Percentiles rank a stretch among this genome's conserved stretches.
Conservation (phyloP, 176 grass and related monocot species). For the maize (Zea mays) region Zm-B73-REFERENCE-NAM-5.0 NC_050097.1:223774501-223775000, state of each 20-base stretch:
- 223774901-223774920: not conserved
- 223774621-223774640: no score
- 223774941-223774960: conserved; percentile 29
- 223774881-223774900: not conserved
- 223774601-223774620: no score
- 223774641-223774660: no score
- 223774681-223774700: no score
- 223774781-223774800: conserved; percentile 17
- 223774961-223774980: conserved; percentile 28
- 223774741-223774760: not conserved
- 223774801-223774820: not conserved
- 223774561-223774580: no score
- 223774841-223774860: conserved; percentile 8
- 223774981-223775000: conserved; percentile 39
- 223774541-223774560: no score
- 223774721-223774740: no score
- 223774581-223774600: no score
- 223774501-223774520: no score
- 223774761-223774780: not conserved
- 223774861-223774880: conserved; percentile 32
- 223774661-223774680: no score
- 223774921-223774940: conserved; percentile 36
- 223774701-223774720: no score
- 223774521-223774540: no score
- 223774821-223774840: not conserved